A percentile compares a stretch with the other conserved stretches of the same genome.
phyloP scores from a whole-genome alignment of 768 basidiomycete genomes.

The Auricularia sp. region DNA sequence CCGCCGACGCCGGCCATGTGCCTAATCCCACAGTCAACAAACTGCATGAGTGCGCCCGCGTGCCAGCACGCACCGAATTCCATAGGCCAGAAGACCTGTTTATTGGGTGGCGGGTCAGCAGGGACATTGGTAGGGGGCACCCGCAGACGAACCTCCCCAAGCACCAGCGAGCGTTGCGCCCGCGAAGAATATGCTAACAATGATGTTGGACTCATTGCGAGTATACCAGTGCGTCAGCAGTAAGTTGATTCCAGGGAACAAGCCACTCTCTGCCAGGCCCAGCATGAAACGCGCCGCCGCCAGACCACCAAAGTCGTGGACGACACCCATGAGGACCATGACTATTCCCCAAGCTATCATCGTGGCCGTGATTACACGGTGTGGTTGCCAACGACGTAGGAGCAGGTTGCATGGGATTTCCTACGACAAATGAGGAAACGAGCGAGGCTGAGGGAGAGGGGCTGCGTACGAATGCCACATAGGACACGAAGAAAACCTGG shows the following conservation, averaged over 20 bases:
- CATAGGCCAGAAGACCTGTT: conserved; percentile 19
- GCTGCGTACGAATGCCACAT: conserved; percentile 17
- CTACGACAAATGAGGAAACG: not conserved
- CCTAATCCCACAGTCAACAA: conserved; percentile 18
- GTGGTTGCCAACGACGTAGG: conserved; percentile 12
- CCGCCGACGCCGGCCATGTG: conserved; percentile 17
- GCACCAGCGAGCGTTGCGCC: conserved; percentile 18
- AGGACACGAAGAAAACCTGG: conserved; percentile 20
- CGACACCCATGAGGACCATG: conserved; percentile 2
- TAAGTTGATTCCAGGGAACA: conserved; percentile 19
- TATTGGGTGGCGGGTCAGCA: not conserved
- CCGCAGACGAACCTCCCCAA: not conserved
- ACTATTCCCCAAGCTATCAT: conserved; percentile 14
- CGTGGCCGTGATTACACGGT: conserved; percentile 12
- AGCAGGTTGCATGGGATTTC: conserved; percentile 11
- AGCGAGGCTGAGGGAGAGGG: conserved; percentile 5
- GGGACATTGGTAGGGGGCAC: not conserved
- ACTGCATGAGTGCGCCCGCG: too few species aligned
- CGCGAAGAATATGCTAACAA: conserved; percentile 21
- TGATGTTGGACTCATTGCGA: conserved; percentile 11
- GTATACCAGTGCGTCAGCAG: conserved; percentile 23
- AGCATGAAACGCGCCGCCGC: not conserved
- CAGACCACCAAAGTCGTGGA: not conserved
- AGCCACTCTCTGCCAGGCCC: conserved; percentile 8
- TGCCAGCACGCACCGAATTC: conserved; percentile 5